These are phyloP conservation scores for Penicillium taxi DNA, from an alignment of 495 filamentous ascomycete species.

Conservation along the genomic window DNA sequence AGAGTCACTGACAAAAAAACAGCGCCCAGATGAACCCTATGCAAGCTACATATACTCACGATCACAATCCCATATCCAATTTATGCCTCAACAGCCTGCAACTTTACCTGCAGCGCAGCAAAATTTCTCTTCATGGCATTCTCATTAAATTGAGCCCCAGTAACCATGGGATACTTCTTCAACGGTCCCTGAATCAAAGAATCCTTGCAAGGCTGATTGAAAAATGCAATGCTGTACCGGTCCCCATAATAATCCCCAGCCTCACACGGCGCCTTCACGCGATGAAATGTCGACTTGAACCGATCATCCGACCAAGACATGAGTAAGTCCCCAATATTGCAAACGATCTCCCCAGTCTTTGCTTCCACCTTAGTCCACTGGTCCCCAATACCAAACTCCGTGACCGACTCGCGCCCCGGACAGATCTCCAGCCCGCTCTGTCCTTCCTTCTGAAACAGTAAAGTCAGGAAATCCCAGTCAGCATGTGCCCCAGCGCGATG, in stretches of 20 bases:
- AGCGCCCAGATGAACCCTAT: constrained; percentile 11
- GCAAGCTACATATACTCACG: no score
- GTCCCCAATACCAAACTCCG: constrained; percentile 51
- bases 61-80: not conserved
- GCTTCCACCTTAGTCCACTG: constrained; percentile 56
- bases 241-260: constrained; percentile 47
- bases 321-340: constrained; percentile 61
- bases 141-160: constrained; percentile 49
- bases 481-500: constrained; percentile 58
- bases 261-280: constrained; percentile 50
- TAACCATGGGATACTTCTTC: constrained; percentile 54
- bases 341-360: constrained; percentile 50
- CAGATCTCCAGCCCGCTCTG: constrained; percentile 60
- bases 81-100: constrained; percentile 19
- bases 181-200: constrained; percentile 51
- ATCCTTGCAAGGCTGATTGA: constrained; percentile 57
- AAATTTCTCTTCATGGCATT: constrained; percentile 55
- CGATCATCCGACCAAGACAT: constrained; percentile 65
- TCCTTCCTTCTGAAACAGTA: constrained; percentile 58
- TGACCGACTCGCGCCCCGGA: constrained; percentile 54
- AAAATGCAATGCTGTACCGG: constrained; percentile 58
- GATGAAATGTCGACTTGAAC: constrained; percentile 59
- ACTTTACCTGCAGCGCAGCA: constrained; percentile 29
- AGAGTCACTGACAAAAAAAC: constrained; percentile 3
- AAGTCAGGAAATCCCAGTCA: constrained; percentile 55